Conservation (phyloP, 148 eudicot species). For the Beta vulgaris region DNA sequence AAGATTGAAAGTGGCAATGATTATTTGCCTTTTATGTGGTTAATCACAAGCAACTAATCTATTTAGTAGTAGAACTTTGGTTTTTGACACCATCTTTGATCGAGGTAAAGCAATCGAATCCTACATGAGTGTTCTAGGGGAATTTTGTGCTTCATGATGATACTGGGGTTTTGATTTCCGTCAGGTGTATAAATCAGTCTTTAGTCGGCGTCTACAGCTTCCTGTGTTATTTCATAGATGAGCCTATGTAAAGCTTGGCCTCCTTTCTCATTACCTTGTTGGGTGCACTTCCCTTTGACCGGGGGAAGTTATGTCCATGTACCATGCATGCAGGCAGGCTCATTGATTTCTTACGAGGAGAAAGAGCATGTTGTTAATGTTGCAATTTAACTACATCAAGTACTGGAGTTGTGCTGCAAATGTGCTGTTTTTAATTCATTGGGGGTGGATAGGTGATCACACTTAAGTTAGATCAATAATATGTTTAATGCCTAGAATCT, state of each 20-base stretch:
- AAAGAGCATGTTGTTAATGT: not conserved
- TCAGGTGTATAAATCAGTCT: not conserved
- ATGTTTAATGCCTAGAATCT: not conserved
- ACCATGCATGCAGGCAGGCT: not conserved
- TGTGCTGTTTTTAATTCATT: too few species aligned
- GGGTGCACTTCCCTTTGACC: too few species aligned
- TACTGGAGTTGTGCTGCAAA: too few species aligned
- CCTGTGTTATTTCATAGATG: not conserved
- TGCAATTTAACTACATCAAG: not conserved
- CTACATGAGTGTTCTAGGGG: not conserved
- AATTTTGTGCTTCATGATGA: not conserved
- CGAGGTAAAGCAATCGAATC: not conserved
- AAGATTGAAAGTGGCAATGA: not conserved
- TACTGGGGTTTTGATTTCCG: not conserved
- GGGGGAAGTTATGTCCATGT: not conserved
- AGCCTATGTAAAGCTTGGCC: too few species aligned
- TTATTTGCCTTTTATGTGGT: not conserved
- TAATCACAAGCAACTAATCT: not conserved
- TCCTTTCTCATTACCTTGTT: too few species aligned
- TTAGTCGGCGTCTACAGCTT: not conserved
- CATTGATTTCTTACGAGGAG: not conserved
- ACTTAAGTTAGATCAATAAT: not conserved
- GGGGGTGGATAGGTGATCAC: not conserved
- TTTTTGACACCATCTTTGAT: not conserved
- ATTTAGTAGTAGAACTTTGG: not conserved